Evolutionary conservation across 352 stramenopile species (phyloP).

Genomic region (Phytophthora citricola): DNA sequence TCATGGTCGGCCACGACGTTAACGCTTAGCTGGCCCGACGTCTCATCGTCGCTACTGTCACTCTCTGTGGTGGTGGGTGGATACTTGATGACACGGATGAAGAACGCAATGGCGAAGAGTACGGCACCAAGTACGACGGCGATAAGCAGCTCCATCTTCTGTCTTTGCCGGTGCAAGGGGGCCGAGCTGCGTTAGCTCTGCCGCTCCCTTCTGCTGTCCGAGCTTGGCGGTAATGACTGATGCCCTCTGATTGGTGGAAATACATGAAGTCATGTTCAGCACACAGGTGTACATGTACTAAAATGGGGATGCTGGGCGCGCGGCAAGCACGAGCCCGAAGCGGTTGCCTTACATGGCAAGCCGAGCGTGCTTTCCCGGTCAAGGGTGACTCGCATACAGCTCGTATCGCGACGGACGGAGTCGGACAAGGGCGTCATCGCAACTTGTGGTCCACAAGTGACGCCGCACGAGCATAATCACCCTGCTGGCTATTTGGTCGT

Average conservation of each 20-base stretch:
- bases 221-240: neutral
- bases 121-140: conserved; percentile 1
- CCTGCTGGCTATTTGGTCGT: neutral
- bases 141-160: conserved; percentile 18
- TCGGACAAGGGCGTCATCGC: conserved; percentile 19
- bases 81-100: conserved; percentile 6
- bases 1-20: conserved; percentile 31
- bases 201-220: neutral
- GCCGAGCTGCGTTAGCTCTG: neutral
- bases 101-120: conserved; percentile 8
- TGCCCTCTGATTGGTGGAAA: neutral
- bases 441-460: conserved; percentile 6
- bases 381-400: conserved; percentile 11
- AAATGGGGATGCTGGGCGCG: neutral
- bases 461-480: conserved; percentile 1
- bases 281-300: neutral
- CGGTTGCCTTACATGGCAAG: no score
- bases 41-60: conserved; percentile 39
- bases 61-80: conserved; percentile 3
- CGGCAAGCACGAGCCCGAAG: neutral
- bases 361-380: neutral
- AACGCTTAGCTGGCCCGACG: conserved; percentile 13
- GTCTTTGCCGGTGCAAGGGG: neutral
- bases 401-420: neutral
- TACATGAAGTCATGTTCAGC: neutral